A percentile compares a stretch with the other conserved stretches of the same genome.
Conservation (phyloP, 2,329 filamentous ascomycete genomes). For the Chaetothyriales sp. region DNA sequence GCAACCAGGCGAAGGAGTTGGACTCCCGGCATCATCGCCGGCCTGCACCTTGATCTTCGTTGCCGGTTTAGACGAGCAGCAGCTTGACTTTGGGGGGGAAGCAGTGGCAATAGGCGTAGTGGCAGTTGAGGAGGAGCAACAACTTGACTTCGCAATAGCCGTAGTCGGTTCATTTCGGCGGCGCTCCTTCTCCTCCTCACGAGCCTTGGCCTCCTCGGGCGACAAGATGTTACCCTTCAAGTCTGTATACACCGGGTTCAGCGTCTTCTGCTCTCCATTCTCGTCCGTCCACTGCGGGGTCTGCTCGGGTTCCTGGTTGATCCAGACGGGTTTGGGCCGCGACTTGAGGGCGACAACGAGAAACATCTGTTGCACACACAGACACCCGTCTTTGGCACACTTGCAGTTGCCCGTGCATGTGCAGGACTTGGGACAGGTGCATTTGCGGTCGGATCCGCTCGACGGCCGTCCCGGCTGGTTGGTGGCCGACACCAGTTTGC, state of each 20-base stretch:
- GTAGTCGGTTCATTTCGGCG: not conserved
- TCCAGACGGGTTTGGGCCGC: conserved; percentile 7
- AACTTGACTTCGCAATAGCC: not conserved
- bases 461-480: conserved; percentile 15
- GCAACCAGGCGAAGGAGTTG: conserved; percentile 7
- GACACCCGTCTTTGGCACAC: conserved; percentile 11
- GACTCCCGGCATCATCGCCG: conserved; percentile 5
- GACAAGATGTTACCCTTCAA: conserved; percentile 13
- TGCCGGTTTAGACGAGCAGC: conserved; percentile 6
- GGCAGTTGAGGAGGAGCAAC: not conserved
- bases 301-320: not conserved
- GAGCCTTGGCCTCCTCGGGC: conserved; percentile 10
- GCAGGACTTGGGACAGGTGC: conserved; percentile 14
- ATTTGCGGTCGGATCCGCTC: conserved; percentile 12
- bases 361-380: conserved; percentile 14
- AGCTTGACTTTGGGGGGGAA: conserved; percentile 1
- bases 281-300: conserved; percentile 11
- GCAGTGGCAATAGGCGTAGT: not conserved
- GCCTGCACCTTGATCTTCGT: not conserved
- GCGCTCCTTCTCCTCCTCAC: conserved; percentile 6
- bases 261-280: conserved; percentile 11
- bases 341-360: conserved; percentile 10
- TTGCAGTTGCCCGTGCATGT: conserved; percentile 16
- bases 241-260: conserved; percentile 15
- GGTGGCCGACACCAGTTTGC: conserved; percentile 12